Evolutionary conservation across 176 grass and related monocot species (phyloP).

Genomic region (Oryza glaberrima): DNA sequence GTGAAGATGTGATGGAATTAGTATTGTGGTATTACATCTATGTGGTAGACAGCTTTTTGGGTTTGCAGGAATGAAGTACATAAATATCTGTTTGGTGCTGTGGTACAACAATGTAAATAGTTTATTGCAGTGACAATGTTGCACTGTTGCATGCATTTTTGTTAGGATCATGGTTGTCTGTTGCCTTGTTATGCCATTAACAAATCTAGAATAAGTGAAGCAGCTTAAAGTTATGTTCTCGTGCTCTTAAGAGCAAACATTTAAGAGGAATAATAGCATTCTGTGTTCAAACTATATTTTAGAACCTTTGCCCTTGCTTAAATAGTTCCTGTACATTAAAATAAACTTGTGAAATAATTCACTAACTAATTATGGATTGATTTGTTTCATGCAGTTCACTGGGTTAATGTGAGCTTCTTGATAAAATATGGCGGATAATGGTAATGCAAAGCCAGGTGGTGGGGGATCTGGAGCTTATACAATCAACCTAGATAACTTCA

Average conservation of each 20-base stretch:
- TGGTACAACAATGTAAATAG: neutral
- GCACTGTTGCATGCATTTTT: neutral
- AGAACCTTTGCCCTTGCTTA: neutral
- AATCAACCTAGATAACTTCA: conserved; percentile 74
- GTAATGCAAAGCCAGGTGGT: conserved; percentile 44
- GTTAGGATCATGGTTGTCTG: neutral
- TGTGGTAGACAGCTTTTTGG: neutral
- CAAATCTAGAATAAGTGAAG: conserved; percentile 1
- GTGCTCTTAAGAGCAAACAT: neutral
- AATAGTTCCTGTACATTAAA: conserved; percentile 1
- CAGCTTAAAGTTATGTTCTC: neutral
- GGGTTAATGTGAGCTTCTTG: conserved; percentile 37
- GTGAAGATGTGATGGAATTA: neutral
- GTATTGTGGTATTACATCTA: neutral
- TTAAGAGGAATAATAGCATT: neutral
- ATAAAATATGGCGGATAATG: conserved; percentile 60
- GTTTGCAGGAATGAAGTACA: neutral
- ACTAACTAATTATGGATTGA: conserved; percentile 25
- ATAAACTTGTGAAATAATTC: neutral
- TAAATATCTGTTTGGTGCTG: neutral
- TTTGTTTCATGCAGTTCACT: conserved; percentile 30
- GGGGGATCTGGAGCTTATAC: conserved; percentile 42
- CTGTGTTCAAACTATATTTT: neutral
- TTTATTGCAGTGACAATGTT: neutral
- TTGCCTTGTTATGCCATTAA: neutral